phyloP scores from a whole-genome alignment of 106 monocot genomes.

The Dioscorea zingiberensis region DNA sequence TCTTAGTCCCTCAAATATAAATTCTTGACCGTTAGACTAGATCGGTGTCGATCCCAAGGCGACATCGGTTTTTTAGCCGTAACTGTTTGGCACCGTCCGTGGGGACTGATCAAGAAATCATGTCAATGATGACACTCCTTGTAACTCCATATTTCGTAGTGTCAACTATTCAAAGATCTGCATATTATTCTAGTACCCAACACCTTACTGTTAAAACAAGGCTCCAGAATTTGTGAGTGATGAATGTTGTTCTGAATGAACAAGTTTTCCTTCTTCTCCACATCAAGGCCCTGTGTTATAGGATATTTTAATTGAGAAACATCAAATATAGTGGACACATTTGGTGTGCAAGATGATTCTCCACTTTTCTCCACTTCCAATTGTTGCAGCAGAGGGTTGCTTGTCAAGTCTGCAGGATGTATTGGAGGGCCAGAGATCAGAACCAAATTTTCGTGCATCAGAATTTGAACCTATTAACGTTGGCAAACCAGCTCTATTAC shows the following conservation, averaged over 20 bases:
- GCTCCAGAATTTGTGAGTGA: conserved; percentile 86
- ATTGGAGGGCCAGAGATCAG: conserved; percentile 14
- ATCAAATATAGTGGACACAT: conserved; percentile 26
- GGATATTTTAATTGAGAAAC: conserved; percentile 85
- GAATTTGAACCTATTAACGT: conserved; percentile 6
- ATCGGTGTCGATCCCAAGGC: too few species aligned
- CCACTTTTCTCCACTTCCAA: conserved; percentile 67
- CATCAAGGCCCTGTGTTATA: conserved; percentile 95
- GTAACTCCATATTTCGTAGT: too few species aligned
- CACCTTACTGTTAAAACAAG: conserved; percentile 91
- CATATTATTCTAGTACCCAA: conserved; percentile 95
- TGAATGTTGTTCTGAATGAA: conserved; percentile 96
- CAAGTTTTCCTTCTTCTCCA: conserved; percentile 92
- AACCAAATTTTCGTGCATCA: conserved; percentile 6
- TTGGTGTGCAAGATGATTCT: conserved; percentile 26
- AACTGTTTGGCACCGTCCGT: too few species aligned
- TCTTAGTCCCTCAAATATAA: too few species aligned
- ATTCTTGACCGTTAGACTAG: too few species aligned
- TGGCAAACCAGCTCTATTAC: conserved; percentile 20
- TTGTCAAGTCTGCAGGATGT: conserved; percentile 8
- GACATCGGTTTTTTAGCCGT: too few species aligned
- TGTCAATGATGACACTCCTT: too few species aligned
- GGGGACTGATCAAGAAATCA: too few species aligned
- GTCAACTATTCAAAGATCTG: too few species aligned
- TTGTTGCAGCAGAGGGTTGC: conserved; percentile 16